Evolutionary conservation across 306 rosid genomes (phyloP), one percentile per base, ranked within the genome.

Genomic region (Abrus precatorius): DNA sequence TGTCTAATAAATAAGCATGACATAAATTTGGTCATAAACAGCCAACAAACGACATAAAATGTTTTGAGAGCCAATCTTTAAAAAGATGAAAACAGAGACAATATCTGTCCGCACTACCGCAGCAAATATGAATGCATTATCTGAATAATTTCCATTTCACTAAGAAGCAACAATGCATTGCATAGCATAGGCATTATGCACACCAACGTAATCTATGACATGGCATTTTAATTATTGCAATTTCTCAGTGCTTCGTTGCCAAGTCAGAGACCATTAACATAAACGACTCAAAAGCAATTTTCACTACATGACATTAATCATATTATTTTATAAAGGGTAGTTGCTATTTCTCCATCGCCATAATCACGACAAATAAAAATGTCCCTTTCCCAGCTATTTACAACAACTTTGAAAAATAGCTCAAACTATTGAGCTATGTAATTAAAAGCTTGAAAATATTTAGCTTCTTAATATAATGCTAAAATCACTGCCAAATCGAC

Each of bases 401-500:
- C 71, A 54, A 55, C 79, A 68, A 43, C 60, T 56, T 79, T 61
- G 41, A 43, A 68, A 29, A 79, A 33, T 33, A 77, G 45, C 74
- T 75, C 27, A 70, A 75, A 57, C 62, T 60, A 32, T 74, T 48
- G 71, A 85, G 20, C 67, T 57, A 54, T 53, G 45, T 57, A 68
- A 54, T 36, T 59, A 75, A 63, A 70, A 33, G 29, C 49, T 56
- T 85, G 11, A 9, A 79, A 48, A 54, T 32, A n/a, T 43, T 38
- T 56, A 27, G 5, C 28, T 29, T 70, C 9, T 71, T 76, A 78
- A 43, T 56, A 49, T 72, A 80, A 73, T 29, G 13, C n/a, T 34
- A 91, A 85, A 81, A 87, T 88, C 88, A 76, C 89, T 84, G 78
- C 88, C 91, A 87, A 52, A 65, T 52, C 82, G 71, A 88, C 91